Conservation (phyloP, 208 protist species). For the Acanthamoeba polyphaga region DNA sequence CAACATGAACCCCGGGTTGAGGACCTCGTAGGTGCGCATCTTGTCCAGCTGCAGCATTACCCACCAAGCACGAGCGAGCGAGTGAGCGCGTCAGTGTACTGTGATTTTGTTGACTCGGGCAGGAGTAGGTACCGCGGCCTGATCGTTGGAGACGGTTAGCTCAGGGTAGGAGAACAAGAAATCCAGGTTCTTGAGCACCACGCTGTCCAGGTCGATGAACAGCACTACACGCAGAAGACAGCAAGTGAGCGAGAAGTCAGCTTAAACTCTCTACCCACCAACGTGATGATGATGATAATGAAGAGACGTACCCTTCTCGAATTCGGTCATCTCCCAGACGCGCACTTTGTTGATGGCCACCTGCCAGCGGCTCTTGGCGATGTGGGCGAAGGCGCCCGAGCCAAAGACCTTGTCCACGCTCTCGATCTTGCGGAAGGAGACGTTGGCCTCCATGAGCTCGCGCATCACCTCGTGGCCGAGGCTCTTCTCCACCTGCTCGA, state of each 20-base stretch:
- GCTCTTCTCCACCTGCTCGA: conserved; percentile 22
- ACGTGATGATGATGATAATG: no score
- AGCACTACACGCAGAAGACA: background rate
- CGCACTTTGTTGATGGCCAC: conserved; percentile 51
- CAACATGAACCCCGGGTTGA: conserved; percentile 30
- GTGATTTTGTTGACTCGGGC: no score
- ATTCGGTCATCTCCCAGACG: conserved; percentile 48
- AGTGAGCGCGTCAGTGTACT: no score
- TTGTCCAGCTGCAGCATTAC: background rate
- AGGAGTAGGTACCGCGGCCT: background rate
- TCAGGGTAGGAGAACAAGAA: conserved; percentile 40
- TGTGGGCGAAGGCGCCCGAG: background rate
- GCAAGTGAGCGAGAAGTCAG: background rate
- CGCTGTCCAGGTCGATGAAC: conserved; percentile 46
- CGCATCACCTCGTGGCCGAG: background rate
- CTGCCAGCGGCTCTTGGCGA: conserved; percentile 53
- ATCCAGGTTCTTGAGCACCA: conserved; percentile 33
- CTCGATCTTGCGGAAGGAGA: conserved; percentile 9
- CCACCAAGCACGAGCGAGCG: background rate
- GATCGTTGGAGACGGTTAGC: conserved; percentile 38
- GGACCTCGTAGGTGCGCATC: background rate
- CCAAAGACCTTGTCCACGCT: conserved; percentile 18
- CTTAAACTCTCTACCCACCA: no score
- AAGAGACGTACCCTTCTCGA: background rate
- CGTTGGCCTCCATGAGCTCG: conserved; percentile 17